A percentile compares a stretch with the other conserved stretches of the same genome.
phyloP scores from a whole-genome alignment of 1,284 basidiomycete species.

The Vanrija sp. region DNA sequence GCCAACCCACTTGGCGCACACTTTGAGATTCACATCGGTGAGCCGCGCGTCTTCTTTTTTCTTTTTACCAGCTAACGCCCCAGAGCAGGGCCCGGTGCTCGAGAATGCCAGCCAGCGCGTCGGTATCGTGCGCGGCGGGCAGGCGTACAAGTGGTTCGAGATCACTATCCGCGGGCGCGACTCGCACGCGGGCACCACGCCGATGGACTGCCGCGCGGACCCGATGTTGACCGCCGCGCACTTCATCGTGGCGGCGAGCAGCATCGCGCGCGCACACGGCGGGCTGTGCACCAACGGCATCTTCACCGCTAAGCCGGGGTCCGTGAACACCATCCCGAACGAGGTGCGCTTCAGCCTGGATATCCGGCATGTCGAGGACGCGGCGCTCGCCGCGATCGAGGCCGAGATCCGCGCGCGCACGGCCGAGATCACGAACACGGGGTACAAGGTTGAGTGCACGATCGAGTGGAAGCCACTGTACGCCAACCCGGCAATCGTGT shows the following conservation, averaged over 20 bases:
- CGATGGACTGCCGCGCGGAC: conserved; percentile 23
- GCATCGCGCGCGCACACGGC: conserved; percentile 12
- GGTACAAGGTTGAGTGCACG: background rate
- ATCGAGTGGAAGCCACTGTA: conserved; percentile 13
- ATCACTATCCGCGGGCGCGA: conserved; percentile 25
- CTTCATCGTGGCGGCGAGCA: conserved; percentile 14
- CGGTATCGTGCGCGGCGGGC: conserved; percentile 26
- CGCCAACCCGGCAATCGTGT: conserved; percentile 9
- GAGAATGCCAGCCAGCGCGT: conserved; percentile 16
- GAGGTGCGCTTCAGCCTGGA: conserved; percentile 22
- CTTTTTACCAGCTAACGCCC: background rate
- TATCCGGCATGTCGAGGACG: conserved; percentile 22
- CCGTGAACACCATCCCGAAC: conserved; percentile 22
- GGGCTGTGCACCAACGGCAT: conserved; percentile 24
- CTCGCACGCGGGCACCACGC: conserved; percentile 31
- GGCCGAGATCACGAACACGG: conserved; percentile 4
- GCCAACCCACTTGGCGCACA: conserved; percentile 27
- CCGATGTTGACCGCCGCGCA: conserved; percentile 14
- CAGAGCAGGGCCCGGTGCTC: conserved; percentile 36
- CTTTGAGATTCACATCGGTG: conserved; percentile 34
- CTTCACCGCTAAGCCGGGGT: conserved; percentile 9
- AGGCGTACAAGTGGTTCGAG: conserved; percentile 30
- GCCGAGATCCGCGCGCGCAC: conserved; percentile 8
- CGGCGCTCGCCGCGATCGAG: conserved; percentile 17
- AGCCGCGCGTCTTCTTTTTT: no score